A percentile compares a stretch with the other conserved stretches of the same genome.
phyloP scores from a whole-genome alignment of 495 filamentous ascomycete genomes.

The Parathielavia appendiculata region DNA sequence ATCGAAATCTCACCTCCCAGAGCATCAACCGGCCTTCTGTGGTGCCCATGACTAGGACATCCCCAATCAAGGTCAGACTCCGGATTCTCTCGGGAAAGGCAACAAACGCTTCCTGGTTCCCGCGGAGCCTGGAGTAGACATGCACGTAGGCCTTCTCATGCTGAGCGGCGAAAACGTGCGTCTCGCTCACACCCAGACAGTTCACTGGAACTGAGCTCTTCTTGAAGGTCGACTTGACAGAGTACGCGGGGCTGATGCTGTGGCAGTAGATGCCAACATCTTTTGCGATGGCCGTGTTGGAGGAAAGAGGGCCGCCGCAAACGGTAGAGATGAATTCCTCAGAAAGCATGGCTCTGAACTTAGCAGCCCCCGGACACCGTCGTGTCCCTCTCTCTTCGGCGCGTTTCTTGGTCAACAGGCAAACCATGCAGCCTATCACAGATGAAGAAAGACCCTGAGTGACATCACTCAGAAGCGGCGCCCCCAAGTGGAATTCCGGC shows the following conservation, averaged over 20 bases:
- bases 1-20: conserved; percentile 69
- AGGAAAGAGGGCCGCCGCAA: conserved; percentile 55
- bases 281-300: conserved; percentile 60
- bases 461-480: background rate
- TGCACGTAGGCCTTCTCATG: conserved; percentile 85
- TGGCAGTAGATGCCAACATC: conserved; percentile 83
- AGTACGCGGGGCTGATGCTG: conserved; percentile 67
- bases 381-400: too few relatives aligned
- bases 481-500: conserved; percentile 11
- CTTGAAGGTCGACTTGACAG: conserved; percentile 75
- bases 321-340: conserved; percentile 78
- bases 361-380: background rate
- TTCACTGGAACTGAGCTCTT: conserved; percentile 78
- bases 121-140: conserved; percentile 77
- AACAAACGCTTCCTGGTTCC: conserved; percentile 79
- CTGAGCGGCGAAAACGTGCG: conserved; percentile 88
- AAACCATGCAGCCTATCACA: background rate
- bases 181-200: conserved; percentile 72
- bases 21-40: conserved; percentile 78
- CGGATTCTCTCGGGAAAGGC: conserved; percentile 82
- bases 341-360: conserved; percentile 58
- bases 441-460: background rate
- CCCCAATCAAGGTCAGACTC: conserved; percentile 58
- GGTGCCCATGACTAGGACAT: conserved; percentile 77
- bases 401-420: background rate